These are phyloP conservation scores for Hygrophila difformis DNA, from an alignment of 257 asterid species.

Conservation along the genomic window DNA sequence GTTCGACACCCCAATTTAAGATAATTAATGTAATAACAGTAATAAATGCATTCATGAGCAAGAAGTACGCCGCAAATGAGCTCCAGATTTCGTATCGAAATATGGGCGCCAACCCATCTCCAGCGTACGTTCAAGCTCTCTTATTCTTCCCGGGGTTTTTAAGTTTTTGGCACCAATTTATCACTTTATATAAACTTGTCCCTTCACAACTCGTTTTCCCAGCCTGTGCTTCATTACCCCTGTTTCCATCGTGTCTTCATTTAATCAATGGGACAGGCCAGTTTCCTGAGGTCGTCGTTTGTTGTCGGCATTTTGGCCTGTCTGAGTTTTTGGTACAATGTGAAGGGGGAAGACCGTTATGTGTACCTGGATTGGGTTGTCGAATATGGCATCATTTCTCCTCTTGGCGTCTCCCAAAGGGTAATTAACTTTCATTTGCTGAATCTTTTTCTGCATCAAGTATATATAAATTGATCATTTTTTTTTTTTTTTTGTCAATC, in stretches of 20 bases:
- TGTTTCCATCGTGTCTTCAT: neutral
- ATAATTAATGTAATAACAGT: too few relatives aligned
- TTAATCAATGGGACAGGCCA: slow-evolving; percentile 30
- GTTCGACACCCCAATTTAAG: too few relatives aligned
- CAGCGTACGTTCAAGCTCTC: slow-evolving; percentile 24
- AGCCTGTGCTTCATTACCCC: neutral
- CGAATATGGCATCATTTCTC: slow-evolving; percentile 52
- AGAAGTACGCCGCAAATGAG: slow-evolving; percentile 49
- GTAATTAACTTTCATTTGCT: slow-evolving; percentile 19
- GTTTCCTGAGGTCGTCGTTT: slow-evolving; percentile 11
- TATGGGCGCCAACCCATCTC: slow-evolving; percentile 28
- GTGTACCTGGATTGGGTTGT: slow-evolving; percentile 43
- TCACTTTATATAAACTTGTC: too few relatives aligned
- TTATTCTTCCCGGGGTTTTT: too few relatives aligned
- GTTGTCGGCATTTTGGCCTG: too few relatives aligned
- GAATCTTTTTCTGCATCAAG: neutral
- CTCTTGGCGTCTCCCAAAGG: slow-evolving; percentile 61
- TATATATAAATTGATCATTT: neutral
- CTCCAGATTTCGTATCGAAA: slow-evolving; percentile 39
- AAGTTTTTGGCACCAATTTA: slow-evolving; percentile 5
- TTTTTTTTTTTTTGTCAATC: neutral
- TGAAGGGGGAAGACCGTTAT: slow-evolving; percentile 56
- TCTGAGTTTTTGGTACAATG: slow-evolving; percentile 16
- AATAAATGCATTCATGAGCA: slow-evolving; percentile 18
- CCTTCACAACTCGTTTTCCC: neutral